These are phyloP conservation scores for Cytospora piceicola DNA, from an alignment of 2,329 filamentous ascomycete species.

Conservation along the genomic window DNA sequence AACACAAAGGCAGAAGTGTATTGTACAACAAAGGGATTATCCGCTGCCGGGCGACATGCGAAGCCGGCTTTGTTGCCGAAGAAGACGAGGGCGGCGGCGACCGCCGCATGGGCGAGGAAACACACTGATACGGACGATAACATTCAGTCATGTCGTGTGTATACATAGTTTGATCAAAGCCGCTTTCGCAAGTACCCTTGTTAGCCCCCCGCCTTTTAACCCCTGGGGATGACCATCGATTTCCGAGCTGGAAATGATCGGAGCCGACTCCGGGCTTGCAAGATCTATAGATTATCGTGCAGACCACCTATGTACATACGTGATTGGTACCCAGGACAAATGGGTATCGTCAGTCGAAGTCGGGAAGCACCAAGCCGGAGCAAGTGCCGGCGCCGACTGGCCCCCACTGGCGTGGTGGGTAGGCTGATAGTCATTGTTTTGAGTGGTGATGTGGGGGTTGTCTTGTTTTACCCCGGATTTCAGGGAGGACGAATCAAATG, in stretches of 20 bases:
- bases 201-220: slow-evolving; percentile 6
- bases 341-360: not conserved
- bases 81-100: slow-evolving; percentile 10
- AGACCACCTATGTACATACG: too few relatives aligned
- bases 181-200: slow-evolving; percentile 24
- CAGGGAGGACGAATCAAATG: slow-evolving; percentile 1
- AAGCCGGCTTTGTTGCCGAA: not conserved
- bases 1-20: slow-evolving; percentile 3
- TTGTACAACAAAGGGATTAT: not conserved
- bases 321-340: too few relatives aligned
- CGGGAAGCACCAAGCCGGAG: not conserved
- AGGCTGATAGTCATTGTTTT: not conserved
- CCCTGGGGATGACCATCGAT: not conserved
- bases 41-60: not conserved
- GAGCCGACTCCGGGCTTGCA: slow-evolving; percentile 17
- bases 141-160: not conserved
- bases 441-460: slow-evolving; percentile 16
- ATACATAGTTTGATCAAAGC: slow-evolving; percentile 4
- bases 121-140: slow-evolving; percentile 15
- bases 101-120: not conserved
- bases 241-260: slow-evolving; percentile 26
- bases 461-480: slow-evolving; percentile 21
- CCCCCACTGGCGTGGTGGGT: too few relatives aligned
- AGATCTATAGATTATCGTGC: too few relatives aligned
- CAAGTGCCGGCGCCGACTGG: not conserved